Percentiles rank a stretch among this genome's conserved stretches.
Conservation (phyloP, 805 yeast genomes). For the Candida sphagnicola region DNA sequence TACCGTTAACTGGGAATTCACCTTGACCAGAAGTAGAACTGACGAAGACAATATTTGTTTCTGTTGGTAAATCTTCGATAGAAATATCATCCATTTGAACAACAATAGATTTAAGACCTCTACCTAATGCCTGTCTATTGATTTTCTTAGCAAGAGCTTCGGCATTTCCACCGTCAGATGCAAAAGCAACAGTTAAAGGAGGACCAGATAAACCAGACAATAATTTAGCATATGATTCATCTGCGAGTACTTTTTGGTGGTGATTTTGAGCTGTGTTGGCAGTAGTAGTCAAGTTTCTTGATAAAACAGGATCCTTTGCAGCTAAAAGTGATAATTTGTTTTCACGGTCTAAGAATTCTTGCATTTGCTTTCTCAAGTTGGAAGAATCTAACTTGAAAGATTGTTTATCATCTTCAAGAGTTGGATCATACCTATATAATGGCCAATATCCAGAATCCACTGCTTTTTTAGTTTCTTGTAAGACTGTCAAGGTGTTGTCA, state of each 20-base stretch:
- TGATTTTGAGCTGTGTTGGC: slow-evolving; percentile 56
- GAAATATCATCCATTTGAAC: slow-evolving; percentile 69
- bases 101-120: slow-evolving; percentile 68
- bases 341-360: slow-evolving; percentile 82
- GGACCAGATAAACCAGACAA: slow-evolving; percentile 90
- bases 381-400: slow-evolving; percentile 87
- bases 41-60: slow-evolving; percentile 64
- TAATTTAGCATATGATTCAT: slow-evolving; percentile 69
- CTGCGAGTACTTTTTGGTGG: slow-evolving; percentile 63
- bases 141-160: slow-evolving; percentile 76
- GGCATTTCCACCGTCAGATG: slow-evolving; percentile 92
- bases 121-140: slow-evolving; percentile 71
- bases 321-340: slow-evolving; percentile 80
- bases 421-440: slow-evolving; percentile 79
- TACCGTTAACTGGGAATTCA: slow-evolving; percentile 82
- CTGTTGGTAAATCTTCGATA: slow-evolving; percentile 68
- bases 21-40: slow-evolving; percentile 84
- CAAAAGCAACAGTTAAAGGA: slow-evolving; percentile 80
- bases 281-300: slow-evolving; percentile 64
- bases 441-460: slow-evolving; percentile 98
- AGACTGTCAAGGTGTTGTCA: slow-evolving; percentile 65
- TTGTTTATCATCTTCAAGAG: slow-evolving; percentile 40
- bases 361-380: slow-evolving; percentile 68
- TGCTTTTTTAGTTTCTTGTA: slow-evolving; percentile 83
- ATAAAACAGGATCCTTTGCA: slow-evolving; percentile 64